These are phyloP conservation scores for Fibroporia radiculosa DNA, from an alignment of 768 basidiomycete genomes.

Conservation along the genomic window DNA sequence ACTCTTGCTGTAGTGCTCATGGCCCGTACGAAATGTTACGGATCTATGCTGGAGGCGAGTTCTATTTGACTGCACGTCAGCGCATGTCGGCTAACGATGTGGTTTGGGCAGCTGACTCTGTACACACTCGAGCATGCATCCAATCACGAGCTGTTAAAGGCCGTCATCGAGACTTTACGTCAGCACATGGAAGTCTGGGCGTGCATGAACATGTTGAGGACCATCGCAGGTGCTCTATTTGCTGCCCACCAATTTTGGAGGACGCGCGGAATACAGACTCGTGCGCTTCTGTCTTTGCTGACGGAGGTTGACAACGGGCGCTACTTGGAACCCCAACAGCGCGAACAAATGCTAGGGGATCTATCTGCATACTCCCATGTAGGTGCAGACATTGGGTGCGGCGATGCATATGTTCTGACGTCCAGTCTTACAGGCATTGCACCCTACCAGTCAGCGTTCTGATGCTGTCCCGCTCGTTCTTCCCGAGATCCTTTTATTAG, in stretches of 20 bases:
- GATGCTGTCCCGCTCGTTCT: slow-evolving; percentile 30
- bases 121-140: slow-evolving; percentile 44
- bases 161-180: slow-evolving; percentile 65
- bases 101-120: slow-evolving; percentile 23
- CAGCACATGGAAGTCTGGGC: slow-evolving; percentile 70
- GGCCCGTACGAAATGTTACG: slow-evolving; percentile 55
- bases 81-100: background rate
- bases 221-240: slow-evolving; percentile 53
- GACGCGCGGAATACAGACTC: slow-evolving; percentile 55
- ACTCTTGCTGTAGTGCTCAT: slow-evolving; percentile 52
- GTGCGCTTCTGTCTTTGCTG: slow-evolving; percentile 53
- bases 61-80: background rate
- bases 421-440: slow-evolving; percentile 31
- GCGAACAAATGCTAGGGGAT: slow-evolving; percentile 55
- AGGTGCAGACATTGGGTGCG: slow-evolving; percentile 14
- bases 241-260: slow-evolving; percentile 58
- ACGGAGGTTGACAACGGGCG: slow-evolving; percentile 57
- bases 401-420: background rate
- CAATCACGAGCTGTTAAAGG: slow-evolving; percentile 44
- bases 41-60: slow-evolving; percentile 61
- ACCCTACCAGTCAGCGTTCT: slow-evolving; percentile 28
- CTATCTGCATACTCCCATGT: slow-evolving; percentile 57
- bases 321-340: slow-evolving; percentile 45
- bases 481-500: slow-evolving; percentile 64
- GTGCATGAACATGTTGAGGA: slow-evolving; percentile 57